Conservation (phyloP, 139 green algal genomes). For the Volvox reticuliferus region DNA sequence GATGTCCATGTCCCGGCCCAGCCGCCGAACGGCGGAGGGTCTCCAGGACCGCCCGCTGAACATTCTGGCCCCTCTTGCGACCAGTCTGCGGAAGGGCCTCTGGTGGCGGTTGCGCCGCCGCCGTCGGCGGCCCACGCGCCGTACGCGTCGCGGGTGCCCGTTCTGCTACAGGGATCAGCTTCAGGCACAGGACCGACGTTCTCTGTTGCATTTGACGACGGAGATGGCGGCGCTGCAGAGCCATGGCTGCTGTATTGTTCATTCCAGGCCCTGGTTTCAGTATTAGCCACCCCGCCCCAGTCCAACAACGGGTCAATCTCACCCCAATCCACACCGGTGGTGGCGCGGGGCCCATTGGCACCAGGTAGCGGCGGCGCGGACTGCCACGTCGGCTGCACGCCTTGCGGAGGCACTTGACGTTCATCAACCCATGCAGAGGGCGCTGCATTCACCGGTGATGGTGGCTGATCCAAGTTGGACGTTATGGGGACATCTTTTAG, state of each 20-base stretch:
- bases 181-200: background rate
- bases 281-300: background rate
- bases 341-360: background rate
- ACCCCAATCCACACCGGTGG: slow-evolving; percentile 20
- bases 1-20: background rate
- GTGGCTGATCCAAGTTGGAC: too few relatives aligned
- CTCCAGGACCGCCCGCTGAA: background rate
- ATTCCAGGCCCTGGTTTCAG: background rate
- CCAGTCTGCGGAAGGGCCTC: background rate
- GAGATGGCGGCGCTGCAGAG: background rate
- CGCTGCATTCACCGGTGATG: too few relatives aligned
- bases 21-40: background rate
- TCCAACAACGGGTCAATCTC: slow-evolving; percentile 22
- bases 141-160: background rate
- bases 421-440: too few relatives aligned
- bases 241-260: background rate
- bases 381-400: too few relatives aligned
- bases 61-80: background rate
- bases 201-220: background rate
- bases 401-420: too few relatives aligned
- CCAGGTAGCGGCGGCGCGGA: too few relatives aligned
- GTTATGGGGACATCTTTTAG: background rate
- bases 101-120: background rate
- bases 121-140: background rate
- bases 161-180: background rate